These are phyloP conservation scores for Pseudopithomyces chartarum DNA, from an alignment of 2,329 filamentous ascomycete genomes.

Conservation along the genomic window DNA sequence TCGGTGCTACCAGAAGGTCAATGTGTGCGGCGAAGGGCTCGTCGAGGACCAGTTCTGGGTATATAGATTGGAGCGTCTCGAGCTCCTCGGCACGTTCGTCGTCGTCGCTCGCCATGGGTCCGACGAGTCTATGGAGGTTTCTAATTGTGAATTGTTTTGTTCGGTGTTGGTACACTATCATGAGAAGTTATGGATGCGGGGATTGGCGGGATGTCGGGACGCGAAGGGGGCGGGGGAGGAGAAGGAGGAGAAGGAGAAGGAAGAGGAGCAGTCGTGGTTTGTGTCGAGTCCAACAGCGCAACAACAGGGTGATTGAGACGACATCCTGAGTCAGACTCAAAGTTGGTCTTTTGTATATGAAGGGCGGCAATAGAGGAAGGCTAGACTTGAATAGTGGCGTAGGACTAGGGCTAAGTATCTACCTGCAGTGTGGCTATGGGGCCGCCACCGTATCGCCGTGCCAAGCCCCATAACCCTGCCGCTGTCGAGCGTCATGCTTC, in stretches of 20 bases:
- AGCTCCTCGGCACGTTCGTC: slow-evolving; percentile 67
- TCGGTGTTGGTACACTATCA: neutral
- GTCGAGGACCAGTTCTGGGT: slow-evolving; percentile 62
- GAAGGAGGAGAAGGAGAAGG: neutral
- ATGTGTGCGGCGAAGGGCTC: slow-evolving; percentile 55
- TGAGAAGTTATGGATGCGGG: neutral
- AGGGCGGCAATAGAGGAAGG: slow-evolving; percentile 2
- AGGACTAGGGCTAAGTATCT: too few species aligned
- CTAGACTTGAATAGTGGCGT: neutral
- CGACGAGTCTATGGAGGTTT: neutral
- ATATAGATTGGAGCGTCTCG: slow-evolving; percentile 64
- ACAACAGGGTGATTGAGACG: slow-evolving; percentile 5
- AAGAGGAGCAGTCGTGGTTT: neutral
- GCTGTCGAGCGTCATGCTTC: slow-evolving; percentile 14
- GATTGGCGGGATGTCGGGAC: neutral
- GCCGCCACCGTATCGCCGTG: slow-evolving; percentile 3
- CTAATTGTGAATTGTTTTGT: neutral
- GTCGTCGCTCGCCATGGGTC: slow-evolving; percentile 39
- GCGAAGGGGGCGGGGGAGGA: neutral
- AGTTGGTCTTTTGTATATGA: neutral
- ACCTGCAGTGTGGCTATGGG: too few species aligned
- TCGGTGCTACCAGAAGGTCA: slow-evolving; percentile 61
- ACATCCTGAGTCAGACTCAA: slow-evolving; percentile 22
- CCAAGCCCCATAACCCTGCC: slow-evolving; percentile 14
- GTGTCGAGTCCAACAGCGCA: neutral